Evolutionary conservation across 805 yeast genomes (phyloP), one percentile per base, ranked within the genome.

Genomic region (Danielia oregonensis): DNA sequence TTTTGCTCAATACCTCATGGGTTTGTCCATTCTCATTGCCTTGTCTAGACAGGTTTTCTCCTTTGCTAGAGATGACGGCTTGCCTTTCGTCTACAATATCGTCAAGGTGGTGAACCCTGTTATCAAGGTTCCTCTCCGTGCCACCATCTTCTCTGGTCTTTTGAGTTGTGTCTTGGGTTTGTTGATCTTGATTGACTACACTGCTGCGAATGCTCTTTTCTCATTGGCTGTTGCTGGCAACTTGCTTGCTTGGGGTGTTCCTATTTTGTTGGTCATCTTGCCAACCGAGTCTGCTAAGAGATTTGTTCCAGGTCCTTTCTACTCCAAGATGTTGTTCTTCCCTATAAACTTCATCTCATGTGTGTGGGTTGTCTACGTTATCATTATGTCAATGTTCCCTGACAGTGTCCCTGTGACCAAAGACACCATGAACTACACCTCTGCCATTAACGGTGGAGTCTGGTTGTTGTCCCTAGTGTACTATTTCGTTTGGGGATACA

Each of bases 31-130:
- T 35, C 60, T 78, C 31, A 69, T 78, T 32, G 85, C 86, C 6
- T 69, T 74, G 10, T 78, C 85, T 6, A 71, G 87, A 57, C 86
- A 80, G 52, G 67, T 78, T 28, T 82, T 82, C 79, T 85, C 86
- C 1, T 79, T 80, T 53, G 78, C 85, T 25, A 74, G 89, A 63
- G 89, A 82, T 54, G 77, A 80, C 47, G 87, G 86, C 9, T 65
- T 82, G 35, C 88, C 88, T 4, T 62, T 79, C 39, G 26, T 30
- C 17, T 36, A 32, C 30, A 29, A 29, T 32, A 24, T 31, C 13
- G 37, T 30, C 30, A 76, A 79, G 46, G 72, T 61, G 22, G 82
- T 82, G 29, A 64, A 81, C 48, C 66, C 72, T 29, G 69, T 55
- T 37, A 55, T 72, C 24, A 64, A 70, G 15, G 82, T 78, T 17